A percentile compares a stretch with the other conserved stretches of the same genome.
phyloP scores from a whole-genome alignment of 2,329 filamentous ascomycete species.

The Trichoderma semiorbis region DNA sequence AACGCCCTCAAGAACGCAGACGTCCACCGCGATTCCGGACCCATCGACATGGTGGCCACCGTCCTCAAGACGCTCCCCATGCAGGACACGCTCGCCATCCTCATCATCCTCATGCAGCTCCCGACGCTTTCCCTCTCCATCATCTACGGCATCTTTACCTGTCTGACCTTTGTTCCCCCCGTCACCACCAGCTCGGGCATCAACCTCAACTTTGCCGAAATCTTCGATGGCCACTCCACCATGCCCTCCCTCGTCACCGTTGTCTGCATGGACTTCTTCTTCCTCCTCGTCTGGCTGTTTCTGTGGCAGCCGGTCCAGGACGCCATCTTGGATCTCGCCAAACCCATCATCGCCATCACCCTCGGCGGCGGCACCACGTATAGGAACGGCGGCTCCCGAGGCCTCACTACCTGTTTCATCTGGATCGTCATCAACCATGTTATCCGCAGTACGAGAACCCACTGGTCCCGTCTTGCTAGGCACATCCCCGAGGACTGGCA shows the following conservation, averaged over 20 bases:
- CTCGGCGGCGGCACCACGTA: slow-evolving; percentile 76
- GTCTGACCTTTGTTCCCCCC: slow-evolving; percentile 86
- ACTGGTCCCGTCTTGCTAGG: slow-evolving; percentile 46
- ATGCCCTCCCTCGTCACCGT: slow-evolving; percentile 84
- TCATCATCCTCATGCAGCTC: slow-evolving; percentile 91
- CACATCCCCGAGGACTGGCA: slow-evolving; percentile 47
- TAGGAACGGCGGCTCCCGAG: slow-evolving; percentile 65
- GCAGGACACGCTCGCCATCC: slow-evolving; percentile 91
- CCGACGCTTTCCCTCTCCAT: slow-evolving; percentile 83
- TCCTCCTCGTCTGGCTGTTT: slow-evolving; percentile 81
- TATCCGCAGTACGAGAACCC: slow-evolving; percentile 46
- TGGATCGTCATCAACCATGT: slow-evolving; percentile 61
- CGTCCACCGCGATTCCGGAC: slow-evolving; percentile 67
- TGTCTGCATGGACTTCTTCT: slow-evolving; percentile 76
- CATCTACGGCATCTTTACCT: slow-evolving; percentile 89
- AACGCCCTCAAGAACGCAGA: slow-evolving; percentile 65
- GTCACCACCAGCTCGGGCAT: slow-evolving; percentile 73
- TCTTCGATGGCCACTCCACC: slow-evolving; percentile 82
- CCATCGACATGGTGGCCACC: slow-evolving; percentile 74
- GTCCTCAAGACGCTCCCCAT: slow-evolving; percentile 87
- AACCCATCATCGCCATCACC: slow-evolving; percentile 89
- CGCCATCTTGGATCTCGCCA: slow-evolving; percentile 83
- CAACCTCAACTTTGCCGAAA: slow-evolving; percentile 81
- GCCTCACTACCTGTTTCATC: slow-evolving; percentile 66
- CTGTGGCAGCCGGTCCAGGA: slow-evolving; percentile 85